Evolutionary conservation across 371 early-diverging fungal species (phyloP), one percentile per base, ranked within the genome.

Genomic region (Syncephalis plumigaleata): DNA sequence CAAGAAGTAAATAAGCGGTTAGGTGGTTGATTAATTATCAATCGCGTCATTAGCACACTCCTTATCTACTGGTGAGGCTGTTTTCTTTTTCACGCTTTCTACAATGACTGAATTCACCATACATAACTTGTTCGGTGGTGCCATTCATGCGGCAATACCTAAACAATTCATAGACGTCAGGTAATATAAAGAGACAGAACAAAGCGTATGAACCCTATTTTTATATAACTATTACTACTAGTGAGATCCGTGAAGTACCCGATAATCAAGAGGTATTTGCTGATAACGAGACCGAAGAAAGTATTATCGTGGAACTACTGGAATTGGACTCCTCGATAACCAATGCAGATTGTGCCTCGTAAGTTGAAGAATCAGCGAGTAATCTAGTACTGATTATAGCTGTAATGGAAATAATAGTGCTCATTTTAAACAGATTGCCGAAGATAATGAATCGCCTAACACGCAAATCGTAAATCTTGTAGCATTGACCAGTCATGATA

Each of bases 191-290:
- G 2, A 48, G 36, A 31, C 42, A n/a, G 31, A 9, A 20, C 16
- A 21, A 31, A 24, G 45, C 3, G 1, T 23, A 37, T 36, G 3
- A 15, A 26, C 54, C 16, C 1, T 31, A 31, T 13, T 2, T 9
- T 15, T 36, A 31, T n/a, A 13, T 62, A 39, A 49, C 42, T 20
- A 21, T 36, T 21, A 18, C 39, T n/a, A 51, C 38, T 55, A 89
- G 87, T 56, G 50, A 68, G 36, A 51, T 91, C 24, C 81, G 92
- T 24, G 70, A 86, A 47, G 72, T 91, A 0, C 91, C 92, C 0
- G 85, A 85, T 57, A 81, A 89, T 60, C 92, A 91, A 63, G 90
- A 89, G 55, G 92, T 90, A 9, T 91, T 79, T 66, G 79, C 79
- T 5, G 76, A 81, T 53, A 61, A 57, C 38, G 55, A 61, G 0